Evolutionary conservation across 306 rosid species (phyloP).

Genomic region (Pyrus communis): DNA sequence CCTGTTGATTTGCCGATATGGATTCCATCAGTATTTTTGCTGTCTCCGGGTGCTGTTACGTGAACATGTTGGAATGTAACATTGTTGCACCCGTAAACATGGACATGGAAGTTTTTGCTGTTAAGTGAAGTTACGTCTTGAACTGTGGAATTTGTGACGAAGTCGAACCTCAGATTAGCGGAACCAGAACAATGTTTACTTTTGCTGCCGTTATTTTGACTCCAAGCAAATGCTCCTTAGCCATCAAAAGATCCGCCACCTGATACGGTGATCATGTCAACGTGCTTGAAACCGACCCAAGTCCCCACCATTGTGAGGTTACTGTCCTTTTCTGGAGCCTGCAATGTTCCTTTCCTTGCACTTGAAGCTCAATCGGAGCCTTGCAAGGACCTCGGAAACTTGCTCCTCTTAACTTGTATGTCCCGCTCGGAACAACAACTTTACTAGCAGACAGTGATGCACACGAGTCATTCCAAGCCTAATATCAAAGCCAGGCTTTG

Average conservation of each 20-base stretch:
- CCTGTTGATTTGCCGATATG: not conserved
- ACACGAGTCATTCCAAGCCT: not conserved
- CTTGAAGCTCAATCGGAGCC: not conserved
- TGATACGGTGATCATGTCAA: not conserved
- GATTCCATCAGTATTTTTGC: constrained; percentile 5
- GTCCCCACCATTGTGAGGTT: not conserved
- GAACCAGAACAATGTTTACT: not conserved
- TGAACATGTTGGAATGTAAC: not conserved
- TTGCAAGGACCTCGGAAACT: not conserved
- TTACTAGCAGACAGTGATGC: not conserved
- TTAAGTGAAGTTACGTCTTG: not conserved
- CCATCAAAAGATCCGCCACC: constrained; percentile 1
- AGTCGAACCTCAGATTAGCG: not conserved
- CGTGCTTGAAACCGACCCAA: not conserved
- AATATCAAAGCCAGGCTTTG: not conserved
- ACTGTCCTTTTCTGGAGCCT: not conserved
- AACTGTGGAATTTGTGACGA: not conserved
- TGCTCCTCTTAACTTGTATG: not conserved
- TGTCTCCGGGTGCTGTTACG: not conserved
- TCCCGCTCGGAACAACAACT: not conserved
- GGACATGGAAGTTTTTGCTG: too few relatives aligned
- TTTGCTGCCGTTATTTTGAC: not conserved
- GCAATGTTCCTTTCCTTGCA: not conserved
- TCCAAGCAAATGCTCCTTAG: constrained; percentile 3
- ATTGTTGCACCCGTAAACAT: not conserved